Conservation (phyloP, 805 yeast genomes). For the Barnettozyma siamensis region DNA sequence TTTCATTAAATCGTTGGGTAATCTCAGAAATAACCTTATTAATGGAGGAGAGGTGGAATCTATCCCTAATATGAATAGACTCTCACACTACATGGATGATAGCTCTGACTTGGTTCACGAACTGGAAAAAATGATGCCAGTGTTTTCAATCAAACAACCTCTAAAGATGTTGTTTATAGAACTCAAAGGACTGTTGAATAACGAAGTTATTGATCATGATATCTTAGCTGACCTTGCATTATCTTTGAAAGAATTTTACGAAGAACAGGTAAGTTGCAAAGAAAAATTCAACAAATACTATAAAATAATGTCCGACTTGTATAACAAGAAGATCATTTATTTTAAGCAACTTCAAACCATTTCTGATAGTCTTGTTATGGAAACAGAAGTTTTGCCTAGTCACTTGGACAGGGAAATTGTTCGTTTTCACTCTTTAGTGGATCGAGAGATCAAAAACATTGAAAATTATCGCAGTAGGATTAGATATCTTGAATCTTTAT, state of each 20-base stretch:
- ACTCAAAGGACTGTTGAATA: slow-evolving; percentile 9
- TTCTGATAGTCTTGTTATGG: slow-evolving; percentile 64
- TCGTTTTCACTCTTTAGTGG: slow-evolving; percentile 11
- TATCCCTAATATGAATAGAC: background rate
- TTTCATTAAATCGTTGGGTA: slow-evolving; percentile 42
- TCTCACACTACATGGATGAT: too few relatives aligned
- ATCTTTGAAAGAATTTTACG: slow-evolving; percentile 25
- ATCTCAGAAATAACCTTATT: slow-evolving; percentile 37
- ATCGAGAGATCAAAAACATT: slow-evolving; percentile 10
- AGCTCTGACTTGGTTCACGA: slow-evolving; percentile 9
- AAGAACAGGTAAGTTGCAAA: slow-evolving; percentile 27
- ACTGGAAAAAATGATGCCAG: slow-evolving; percentile 12
- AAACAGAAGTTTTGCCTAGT: too few relatives aligned
- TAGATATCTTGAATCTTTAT: slow-evolving; percentile 43
- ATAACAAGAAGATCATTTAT: slow-evolving; percentile 76
- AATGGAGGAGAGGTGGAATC: slow-evolving; percentile 21
- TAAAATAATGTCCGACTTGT: slow-evolving; percentile 53
- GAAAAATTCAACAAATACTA: slow-evolving; percentile 35
- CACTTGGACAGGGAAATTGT: slow-evolving; percentile 27
- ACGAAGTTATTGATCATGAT: slow-evolving; percentile 5
- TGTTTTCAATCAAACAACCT: background rate
- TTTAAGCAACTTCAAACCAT: slow-evolving; percentile 79
- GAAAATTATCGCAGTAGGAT: slow-evolving; percentile 34
- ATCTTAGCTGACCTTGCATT: slow-evolving; percentile 8
- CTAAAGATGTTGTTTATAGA: slow-evolving; percentile 14